Base-by-base conservation (phyloP, 768 basidiomycete genomes). In the Leccinum uliginosum region DNA sequence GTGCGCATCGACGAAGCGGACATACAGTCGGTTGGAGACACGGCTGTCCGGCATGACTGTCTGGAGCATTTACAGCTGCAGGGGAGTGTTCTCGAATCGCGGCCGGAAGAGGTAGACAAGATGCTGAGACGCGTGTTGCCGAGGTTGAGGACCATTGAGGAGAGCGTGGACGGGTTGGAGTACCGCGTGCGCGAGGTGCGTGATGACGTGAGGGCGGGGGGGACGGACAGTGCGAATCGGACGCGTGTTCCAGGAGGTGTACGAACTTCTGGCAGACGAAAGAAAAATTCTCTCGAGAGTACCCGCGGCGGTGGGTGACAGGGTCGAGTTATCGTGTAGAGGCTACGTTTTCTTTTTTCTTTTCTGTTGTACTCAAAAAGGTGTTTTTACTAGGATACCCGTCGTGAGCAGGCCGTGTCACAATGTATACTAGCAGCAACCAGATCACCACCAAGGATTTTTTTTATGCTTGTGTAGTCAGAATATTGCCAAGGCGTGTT, bases 41-140 rank as follows among this genome's bases (percentile, higher is more conserved):
- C 55, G 45, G 35, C 54, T 26, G 56, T 68, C 15, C 55, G 58
- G 27, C 62, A 66, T 6, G 50, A 17, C 0, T 34, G 6, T 6
- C 11, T 68, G 48, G 57, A 44, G 24, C 59, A 67, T 51, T 8
- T 69, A 21, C 45, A 57, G 4, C 51, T 68, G 52, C 53, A 59
- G 21, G 65, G 66, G 23, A 47, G 40, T 8, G 30, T 67, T 3
- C 56, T 64, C 4, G 58, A 48, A 4, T 50, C 56, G 26, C 56
- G 60, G 11, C 61, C 57, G 21, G 57, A 4, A 3, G 61, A 68
- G 29, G 66, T 60, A 48, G 59, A 65, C 51, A 58, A 38, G 54
- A 46, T 68, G 55, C 46, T 67, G 53, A 57, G 48, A 17, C 57
- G 66, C 23, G 63, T 67, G 40, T 19, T 68, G n/a, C 66, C 65